Evolutionary conservation across 257 asterid species (phyloP), one percentile per base, ranked within the genome.

Genomic region (Fraxinus anomala): DNA sequence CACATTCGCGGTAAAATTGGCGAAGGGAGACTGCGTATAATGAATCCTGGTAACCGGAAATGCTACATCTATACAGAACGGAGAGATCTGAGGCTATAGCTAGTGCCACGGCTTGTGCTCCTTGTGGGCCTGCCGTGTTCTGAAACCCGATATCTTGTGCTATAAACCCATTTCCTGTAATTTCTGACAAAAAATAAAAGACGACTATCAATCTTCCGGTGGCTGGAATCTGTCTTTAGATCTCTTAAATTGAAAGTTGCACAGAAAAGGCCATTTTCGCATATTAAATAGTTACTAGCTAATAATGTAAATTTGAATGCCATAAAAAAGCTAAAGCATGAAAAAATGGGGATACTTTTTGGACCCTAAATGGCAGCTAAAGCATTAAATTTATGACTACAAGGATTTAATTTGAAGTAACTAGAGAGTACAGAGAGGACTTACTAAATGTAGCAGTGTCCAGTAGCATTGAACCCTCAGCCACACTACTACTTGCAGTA

Each of bases 1-100:
- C 88, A 28, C 88, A 85, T 33, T 85, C 88, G 1, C 86, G 61
- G 83, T 82, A 82, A 78, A 85, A 85, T 24, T 85, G 88, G 3
- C 86, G 86, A 36, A 82, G 83, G 79, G 86, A 51, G 16, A 49
- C 44, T 0, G 88, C 86, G 34, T 82, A 85, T 14, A 85, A 28
- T 0, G 88, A 82, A 33, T 85, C 88, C 44, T 85, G 88, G 71
- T 85, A 82, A 31, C 88, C 88, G 0, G 74, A 70, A 49, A 85
- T 81, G 26, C 85, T 82, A 37, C 88, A 85, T 33, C 82, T 33
- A 79, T 77, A 80, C 21, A 85, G 24, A 0, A 78, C 86, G 6
- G 86, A 69, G 26, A 31, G 81, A 74, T 85, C 88, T 12, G 88
- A 82, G n/a, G 86, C 83, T 0, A 82, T 68, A 1, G 28, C 5